Evolutionary conservation across 208 protist genomes (phyloP).

Genomic region (Leptomonas seymouri): DNA sequence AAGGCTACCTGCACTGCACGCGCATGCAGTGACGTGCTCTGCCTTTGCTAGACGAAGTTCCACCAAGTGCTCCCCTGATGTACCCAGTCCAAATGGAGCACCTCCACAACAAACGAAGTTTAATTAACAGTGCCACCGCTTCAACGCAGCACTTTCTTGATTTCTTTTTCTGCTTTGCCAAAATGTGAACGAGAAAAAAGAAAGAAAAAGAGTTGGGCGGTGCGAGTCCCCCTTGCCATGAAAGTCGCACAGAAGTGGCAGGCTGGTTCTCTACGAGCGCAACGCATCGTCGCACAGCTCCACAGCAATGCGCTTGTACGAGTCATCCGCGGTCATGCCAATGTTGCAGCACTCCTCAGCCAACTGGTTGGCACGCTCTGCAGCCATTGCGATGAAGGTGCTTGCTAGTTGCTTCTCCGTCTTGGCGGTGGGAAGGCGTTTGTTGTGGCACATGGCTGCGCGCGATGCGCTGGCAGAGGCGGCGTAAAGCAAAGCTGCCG

Average conservation of each 20-base stretch:
- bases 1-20: no score
- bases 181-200: neutral
- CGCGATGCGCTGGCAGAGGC: slow-evolving; percentile 83
- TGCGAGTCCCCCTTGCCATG: neutral
- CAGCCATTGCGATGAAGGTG: slow-evolving; percentile 66
- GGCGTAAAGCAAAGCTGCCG: slow-evolving; percentile 76
- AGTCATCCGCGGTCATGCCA: slow-evolving; percentile 83
- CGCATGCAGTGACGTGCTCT: no score
- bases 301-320: slow-evolving; percentile 82
- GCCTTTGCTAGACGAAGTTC: no score
- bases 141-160: no score
- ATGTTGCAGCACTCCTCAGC: slow-evolving; percentile 71
- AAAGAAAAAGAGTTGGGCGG: neutral
- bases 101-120: no score
- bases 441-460: slow-evolving; percentile 67
- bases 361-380: slow-evolving; percentile 49
- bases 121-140: no score
- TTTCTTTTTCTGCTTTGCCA: no score
- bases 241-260: neutral
- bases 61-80: no score
- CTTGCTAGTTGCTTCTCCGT: slow-evolving; percentile 72
- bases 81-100: no score
- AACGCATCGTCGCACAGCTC: slow-evolving; percentile 78
- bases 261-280: slow-evolving; percentile 23
- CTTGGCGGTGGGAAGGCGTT: slow-evolving; percentile 68